These are phyloP conservation scores for Rhododendron mucronatum DNA, from an alignment of 148 eudicot genomes.

Conservation along the genomic window DNA sequence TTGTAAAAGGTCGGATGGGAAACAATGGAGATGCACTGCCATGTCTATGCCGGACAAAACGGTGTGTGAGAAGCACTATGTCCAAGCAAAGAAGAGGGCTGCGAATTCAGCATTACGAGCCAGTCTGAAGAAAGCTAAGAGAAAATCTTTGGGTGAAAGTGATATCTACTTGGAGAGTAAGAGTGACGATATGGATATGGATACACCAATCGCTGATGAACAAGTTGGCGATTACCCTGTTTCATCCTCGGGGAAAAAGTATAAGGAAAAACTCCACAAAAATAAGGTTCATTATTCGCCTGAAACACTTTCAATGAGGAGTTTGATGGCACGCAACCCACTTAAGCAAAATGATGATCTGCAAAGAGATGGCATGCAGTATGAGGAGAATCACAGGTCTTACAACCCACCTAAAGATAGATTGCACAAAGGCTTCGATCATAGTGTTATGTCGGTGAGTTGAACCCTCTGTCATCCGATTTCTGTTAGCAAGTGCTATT, in stretches of 20 bases:
- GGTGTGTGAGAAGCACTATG: conserved; percentile 94
- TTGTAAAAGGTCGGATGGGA: conserved; percentile 95
- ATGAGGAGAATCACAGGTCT: conserved; percentile 54
- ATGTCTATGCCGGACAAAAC: conserved; percentile 98
- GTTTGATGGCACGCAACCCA: conserved; percentile 29
- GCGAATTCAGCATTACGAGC: conserved; percentile 92
- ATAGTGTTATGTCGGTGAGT: conserved; percentile 48
- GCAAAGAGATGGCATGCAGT: conserved; percentile 36
- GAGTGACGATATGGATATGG: conserved; percentile 85
- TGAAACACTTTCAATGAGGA: conserved; percentile 42
- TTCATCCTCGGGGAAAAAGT: conserved; percentile 35
- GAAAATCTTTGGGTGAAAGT: conserved; percentile 55
- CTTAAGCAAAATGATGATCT: conserved; percentile 47
- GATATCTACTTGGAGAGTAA: conserved; percentile 64
- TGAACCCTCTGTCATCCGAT: not conserved
- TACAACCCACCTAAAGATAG: conserved; percentile 49
- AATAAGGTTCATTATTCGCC: conserved; percentile 44
- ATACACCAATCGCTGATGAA: conserved; percentile 33
- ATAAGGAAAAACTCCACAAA: conserved; percentile 40
- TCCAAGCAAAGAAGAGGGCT: conserved; percentile 97
- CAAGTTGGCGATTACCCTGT: conserved; percentile 41
- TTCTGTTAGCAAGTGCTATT: not conserved
- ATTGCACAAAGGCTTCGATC: conserved; percentile 37
- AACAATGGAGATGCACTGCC: conserved; percentile 98
- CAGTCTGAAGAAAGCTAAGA: conserved; percentile 68